A percentile compares a stretch with the other conserved stretches of the same genome.
Conservation (phyloP, 2,329 filamentous ascomycete species). For the Pyrenophora seminiperda region DNA sequence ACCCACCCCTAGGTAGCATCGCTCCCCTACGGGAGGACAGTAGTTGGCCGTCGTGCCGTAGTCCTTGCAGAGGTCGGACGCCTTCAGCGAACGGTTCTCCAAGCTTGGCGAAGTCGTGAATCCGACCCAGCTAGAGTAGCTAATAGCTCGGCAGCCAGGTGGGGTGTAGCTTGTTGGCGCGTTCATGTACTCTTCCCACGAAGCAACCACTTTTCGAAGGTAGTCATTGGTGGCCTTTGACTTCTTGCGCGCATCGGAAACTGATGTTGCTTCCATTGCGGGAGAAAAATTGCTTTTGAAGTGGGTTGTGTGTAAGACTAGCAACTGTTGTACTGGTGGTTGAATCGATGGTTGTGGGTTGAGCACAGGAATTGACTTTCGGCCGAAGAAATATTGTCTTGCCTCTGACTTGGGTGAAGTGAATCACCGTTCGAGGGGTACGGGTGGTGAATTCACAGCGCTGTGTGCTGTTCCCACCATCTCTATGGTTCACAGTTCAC, state of each 20-base stretch:
- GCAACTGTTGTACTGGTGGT: no score
- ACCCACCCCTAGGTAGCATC: constrained; percentile 25
- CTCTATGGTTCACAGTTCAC: constrained; percentile 3
- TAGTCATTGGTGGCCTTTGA: neutral
- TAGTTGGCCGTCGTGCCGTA: constrained; percentile 22
- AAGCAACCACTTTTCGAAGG: constrained; percentile 18
- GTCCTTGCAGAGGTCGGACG: constrained; percentile 27
- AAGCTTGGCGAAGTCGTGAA: constrained; percentile 16
- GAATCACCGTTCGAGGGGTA: constrained; percentile 16
- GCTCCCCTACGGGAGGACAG: constrained; percentile 27
- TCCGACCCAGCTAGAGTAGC: constrained; percentile 27
- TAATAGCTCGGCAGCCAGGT: constrained; percentile 23
- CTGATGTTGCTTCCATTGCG: neutral
- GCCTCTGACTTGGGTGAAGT: neutral
- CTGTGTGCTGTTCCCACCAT: neutral
- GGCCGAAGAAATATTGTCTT: no score
- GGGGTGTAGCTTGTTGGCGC: no score
- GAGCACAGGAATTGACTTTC: no score
- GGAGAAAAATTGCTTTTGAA: constrained; percentile 17
- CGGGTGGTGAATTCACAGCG: neutral
- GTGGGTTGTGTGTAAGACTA: constrained; percentile 7
- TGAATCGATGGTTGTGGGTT: no score
- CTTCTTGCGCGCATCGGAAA: neutral
- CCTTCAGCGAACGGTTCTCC: constrained; percentile 25
- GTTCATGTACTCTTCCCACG: constrained; percentile 17